Conservation (phyloP, 2,329 filamentous ascomycete genomes). For the Diaporthe eres region DNA sequence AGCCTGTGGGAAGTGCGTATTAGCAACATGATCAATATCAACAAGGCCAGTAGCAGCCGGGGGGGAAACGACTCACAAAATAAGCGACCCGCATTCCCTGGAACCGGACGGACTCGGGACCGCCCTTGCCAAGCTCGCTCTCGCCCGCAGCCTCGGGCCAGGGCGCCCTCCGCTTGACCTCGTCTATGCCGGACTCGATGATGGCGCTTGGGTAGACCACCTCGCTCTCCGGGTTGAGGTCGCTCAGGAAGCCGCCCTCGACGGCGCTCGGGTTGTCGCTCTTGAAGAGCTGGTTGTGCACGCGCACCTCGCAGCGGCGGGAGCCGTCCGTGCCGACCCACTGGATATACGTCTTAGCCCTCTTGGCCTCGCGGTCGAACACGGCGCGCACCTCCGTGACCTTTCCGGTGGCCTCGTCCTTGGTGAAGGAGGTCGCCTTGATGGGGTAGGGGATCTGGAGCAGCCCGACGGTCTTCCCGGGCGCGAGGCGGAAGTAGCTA, state of each 20-base stretch:
- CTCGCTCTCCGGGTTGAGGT: conserved; percentile 89
- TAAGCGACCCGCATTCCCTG: conserved; percentile 92
- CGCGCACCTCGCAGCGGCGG: conserved; percentile 40
- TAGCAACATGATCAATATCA: neutral
- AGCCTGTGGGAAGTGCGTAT: conserved; percentile 58
- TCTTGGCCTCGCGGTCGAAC: conserved; percentile 47
- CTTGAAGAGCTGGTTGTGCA: conserved; percentile 58
- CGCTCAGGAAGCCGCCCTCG: conserved; percentile 84
- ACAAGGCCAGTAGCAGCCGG: neutral
- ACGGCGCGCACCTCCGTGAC: conserved; percentile 49
- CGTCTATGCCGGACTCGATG: conserved; percentile 86
- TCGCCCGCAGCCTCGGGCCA: conserved; percentile 87
- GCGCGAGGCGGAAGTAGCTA: conserved; percentile 80
- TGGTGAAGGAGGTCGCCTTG: conserved; percentile 73
- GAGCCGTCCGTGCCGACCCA: conserved; percentile 64
- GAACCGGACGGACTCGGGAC: conserved; percentile 85
- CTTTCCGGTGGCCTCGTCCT: conserved; percentile 66
- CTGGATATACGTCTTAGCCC: conserved; percentile 67
- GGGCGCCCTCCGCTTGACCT: conserved; percentile 79
- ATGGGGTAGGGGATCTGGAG: conserved; percentile 76
- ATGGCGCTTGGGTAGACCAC: conserved; percentile 83
- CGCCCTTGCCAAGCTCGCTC: conserved; percentile 70
- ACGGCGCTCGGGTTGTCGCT: conserved; percentile 84
- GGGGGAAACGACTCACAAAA: conserved; percentile 67
- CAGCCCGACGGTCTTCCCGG: conserved; percentile 77